Conservation (phyloP, 1,284 basidiomycete species). For the Rhodotorula sp. region DNA sequence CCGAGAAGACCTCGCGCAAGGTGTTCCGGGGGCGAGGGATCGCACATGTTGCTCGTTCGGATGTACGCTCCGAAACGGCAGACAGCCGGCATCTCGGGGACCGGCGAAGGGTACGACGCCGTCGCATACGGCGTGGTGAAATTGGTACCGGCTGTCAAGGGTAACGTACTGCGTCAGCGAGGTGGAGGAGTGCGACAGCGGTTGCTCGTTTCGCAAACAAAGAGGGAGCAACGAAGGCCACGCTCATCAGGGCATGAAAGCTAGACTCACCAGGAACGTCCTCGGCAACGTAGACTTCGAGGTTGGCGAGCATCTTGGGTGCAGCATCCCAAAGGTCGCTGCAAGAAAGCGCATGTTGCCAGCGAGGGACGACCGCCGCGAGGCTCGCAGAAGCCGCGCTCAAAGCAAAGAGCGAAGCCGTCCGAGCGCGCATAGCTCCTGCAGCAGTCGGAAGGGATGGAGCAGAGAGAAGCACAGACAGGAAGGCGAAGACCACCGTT, state of each 20-base stretch:
- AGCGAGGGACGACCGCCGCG: background rate
- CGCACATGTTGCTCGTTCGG: slow-evolving; percentile 19
- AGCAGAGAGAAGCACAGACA: too few relatives aligned
- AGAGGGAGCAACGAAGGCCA: too few relatives aligned
- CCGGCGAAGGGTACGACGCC: slow-evolving; percentile 14
- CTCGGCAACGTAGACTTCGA: slow-evolving; percentile 1
- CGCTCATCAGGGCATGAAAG: too few relatives aligned
- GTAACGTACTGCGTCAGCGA: too few relatives aligned
- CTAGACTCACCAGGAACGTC: background rate
- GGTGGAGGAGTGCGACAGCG: too few relatives aligned
- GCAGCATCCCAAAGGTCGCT: background rate
- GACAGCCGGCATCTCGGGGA: slow-evolving; percentile 28
- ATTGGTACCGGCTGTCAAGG: slow-evolving; percentile 4
- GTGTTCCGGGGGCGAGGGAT: too few relatives aligned
- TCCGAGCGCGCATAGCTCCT: background rate
- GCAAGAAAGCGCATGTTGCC: slow-evolving; percentile 1
- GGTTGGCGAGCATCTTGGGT: background rate
- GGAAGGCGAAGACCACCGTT: too few relatives aligned
- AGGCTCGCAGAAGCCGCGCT: background rate
- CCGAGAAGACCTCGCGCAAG: too few relatives aligned
- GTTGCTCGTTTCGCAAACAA: too few relatives aligned
- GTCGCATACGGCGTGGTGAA: slow-evolving; percentile 2
- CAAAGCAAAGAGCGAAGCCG: background rate
- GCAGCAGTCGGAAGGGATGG: too few relatives aligned
- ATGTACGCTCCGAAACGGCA: slow-evolving; percentile 39